These are phyloP conservation scores for Tuber brumale DNA, from an alignment of 495 filamentous ascomycete genomes.

Conservation along the genomic window DNA sequence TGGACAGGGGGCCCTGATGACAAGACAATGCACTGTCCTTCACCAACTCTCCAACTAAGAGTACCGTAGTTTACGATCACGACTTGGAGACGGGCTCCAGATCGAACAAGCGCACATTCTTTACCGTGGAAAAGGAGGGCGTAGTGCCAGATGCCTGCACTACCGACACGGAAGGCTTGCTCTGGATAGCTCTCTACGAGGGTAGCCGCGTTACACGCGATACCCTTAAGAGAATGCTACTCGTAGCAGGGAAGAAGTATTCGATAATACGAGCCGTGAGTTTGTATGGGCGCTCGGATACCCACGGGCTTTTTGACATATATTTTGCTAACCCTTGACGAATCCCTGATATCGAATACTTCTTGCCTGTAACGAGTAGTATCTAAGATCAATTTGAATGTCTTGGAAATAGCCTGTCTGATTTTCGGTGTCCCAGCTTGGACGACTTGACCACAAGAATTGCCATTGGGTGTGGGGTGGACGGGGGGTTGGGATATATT, in stretches of 20 bases:
- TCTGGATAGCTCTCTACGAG: conserved; percentile 75
- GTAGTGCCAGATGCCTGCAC: conserved; percentile 69
- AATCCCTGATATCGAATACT: too few species aligned
- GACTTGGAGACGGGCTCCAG: conserved; percentile 56
- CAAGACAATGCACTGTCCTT: conserved; percentile 81
- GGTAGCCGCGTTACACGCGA: conserved; percentile 63
- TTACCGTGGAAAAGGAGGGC: conserved; percentile 51
- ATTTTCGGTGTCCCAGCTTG: conserved; percentile 53
- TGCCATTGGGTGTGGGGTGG: background rate
- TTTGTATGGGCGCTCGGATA: too few species aligned
- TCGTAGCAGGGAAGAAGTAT: too few species aligned
- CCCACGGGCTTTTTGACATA: too few species aligned
- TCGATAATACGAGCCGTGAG: too few species aligned
- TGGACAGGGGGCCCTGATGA: conserved; percentile 51
- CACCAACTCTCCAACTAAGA: conserved; percentile 66
- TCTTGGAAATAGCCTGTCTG: conserved; percentile 63
- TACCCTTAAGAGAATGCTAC: conserved; percentile 55
- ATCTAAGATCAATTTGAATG: conserved; percentile 55
- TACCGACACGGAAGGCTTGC: conserved; percentile 62
- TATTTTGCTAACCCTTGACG: too few species aligned
- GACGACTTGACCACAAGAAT: conserved; percentile 42
- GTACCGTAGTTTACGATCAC: conserved; percentile 72
- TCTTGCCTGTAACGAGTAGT: too few species aligned
- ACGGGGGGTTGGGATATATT: background rate
- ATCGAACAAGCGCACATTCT: conserved; percentile 63